These are phyloP conservation scores for Aleurites moluccanus DNA, from an alignment of 441 rosid species.

Conservation along the genomic window DNA sequence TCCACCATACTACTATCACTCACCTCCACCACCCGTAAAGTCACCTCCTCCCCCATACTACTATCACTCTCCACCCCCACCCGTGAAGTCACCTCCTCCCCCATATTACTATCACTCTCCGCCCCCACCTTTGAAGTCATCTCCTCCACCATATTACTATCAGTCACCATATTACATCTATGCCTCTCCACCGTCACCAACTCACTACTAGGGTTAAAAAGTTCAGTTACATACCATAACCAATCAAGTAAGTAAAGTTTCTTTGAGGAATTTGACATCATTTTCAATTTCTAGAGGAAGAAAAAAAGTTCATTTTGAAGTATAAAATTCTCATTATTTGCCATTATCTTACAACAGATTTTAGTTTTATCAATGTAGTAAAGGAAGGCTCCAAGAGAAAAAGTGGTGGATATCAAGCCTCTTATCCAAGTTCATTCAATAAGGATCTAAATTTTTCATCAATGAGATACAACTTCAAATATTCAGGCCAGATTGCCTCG, in stretches of 20 bases:
- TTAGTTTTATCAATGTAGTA: slow-evolving; percentile 55
- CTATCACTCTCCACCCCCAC: no score
- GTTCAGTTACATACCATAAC: slow-evolving; percentile 26
- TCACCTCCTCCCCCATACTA: no score
- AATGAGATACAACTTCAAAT: slow-evolving; percentile 16
- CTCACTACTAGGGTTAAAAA: slow-evolving; percentile 49
- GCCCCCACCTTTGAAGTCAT: no score
- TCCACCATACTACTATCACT: no score
- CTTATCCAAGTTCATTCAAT: slow-evolving; percentile 42
- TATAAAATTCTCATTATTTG: neutral
- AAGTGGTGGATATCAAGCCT: slow-evolving; percentile 32
- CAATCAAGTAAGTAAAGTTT: slow-evolving; percentile 46
- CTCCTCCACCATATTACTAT: slow-evolving; percentile 37
- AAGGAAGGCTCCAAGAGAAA: slow-evolving; percentile 53
- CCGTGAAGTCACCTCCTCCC: no score
- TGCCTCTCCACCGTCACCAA: slow-evolving; percentile 69
- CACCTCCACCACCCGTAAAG: no score
- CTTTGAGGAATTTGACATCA: neutral
- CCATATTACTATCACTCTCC: no score
- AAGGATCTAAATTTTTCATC: slow-evolving; percentile 40
- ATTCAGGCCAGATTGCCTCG: slow-evolving; percentile 38
- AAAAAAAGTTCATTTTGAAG: neutral
- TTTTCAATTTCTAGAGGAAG: neutral
- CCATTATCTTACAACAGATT: slow-evolving; percentile 37
- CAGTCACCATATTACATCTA: slow-evolving; percentile 46